A percentile compares a stretch with the other conserved stretches of the same genome.
phyloP scores from a whole-genome alignment of 1,284 basidiomycete species.

The Cutaneotrichosporon sp. region DNA sequence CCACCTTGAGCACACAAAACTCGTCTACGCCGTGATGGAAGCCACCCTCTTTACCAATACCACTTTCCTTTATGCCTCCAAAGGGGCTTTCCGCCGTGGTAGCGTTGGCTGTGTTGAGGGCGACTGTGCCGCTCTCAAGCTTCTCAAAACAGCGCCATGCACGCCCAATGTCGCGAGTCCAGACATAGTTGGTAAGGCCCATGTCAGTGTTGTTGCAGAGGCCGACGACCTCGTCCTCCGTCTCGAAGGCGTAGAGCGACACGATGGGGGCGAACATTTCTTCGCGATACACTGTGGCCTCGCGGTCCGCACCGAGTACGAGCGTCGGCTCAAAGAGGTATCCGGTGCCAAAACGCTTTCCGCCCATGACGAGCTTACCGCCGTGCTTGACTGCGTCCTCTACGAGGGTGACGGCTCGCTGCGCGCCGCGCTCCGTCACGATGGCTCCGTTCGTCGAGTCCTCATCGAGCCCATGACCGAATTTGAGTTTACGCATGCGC shows the following conservation, averaged over 20 bases:
- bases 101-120: constrained; percentile 67
- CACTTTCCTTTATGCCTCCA: constrained; percentile 58
- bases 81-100: constrained; percentile 77
- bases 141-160: constrained; percentile 91
- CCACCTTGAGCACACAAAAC: constrained; percentile 17
- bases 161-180: constrained; percentile 73
- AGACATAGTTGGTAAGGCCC: constrained; percentile 88
- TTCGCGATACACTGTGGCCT: constrained; percentile 60
- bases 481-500: constrained; percentile 68
- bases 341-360: constrained; percentile 53
- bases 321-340: constrained; percentile 80
- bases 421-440: constrained; percentile 72
- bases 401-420: constrained; percentile 77
- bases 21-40: constrained; percentile 19
- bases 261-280: constrained; percentile 75
- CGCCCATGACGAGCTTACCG: constrained; percentile 78
- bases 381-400: constrained; percentile 72
- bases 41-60: constrained; percentile 25
- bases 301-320: constrained; percentile 67
- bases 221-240: constrained; percentile 80
- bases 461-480: constrained; percentile 78
- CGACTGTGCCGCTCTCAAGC: constrained; percentile 85
- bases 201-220: constrained; percentile 74
- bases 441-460: constrained; percentile 74
- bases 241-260: constrained; percentile 65